Evolutionary conservation across 2,329 filamentous ascomycete genomes (phyloP), one percentile per base, ranked within the genome.

Genomic region (Pseudogymnoascus sp.): DNA sequence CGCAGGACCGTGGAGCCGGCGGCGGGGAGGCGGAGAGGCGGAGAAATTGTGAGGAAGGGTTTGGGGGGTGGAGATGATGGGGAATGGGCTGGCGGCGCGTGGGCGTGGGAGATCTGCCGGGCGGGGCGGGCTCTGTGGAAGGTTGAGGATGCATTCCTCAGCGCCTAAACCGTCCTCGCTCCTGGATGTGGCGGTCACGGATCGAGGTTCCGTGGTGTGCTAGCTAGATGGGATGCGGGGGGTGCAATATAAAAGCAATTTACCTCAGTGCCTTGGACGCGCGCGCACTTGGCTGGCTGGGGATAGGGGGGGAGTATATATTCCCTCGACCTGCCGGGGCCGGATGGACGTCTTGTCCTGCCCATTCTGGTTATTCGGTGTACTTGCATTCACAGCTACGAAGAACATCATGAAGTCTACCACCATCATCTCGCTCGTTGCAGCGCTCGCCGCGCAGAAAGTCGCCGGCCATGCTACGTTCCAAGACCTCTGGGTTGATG

Each of bases 401-500:
- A 33, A 33, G 9, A 33, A 10, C 23, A 50, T 28, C 44, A 65
- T 67, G 65, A 64, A 60, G 44, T 65, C 64, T 10, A 26, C 31
- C 15, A 28, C 53, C 9, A 36, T 64, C 17, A n/a, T 67, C 40
- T 53, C 62, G 7, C 44, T 61, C 60, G 50, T 63, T 44, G 50
- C 60, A 1, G 63, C 44, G 42, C 59, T 67, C 26, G 62, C 63
- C 26, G 60, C 63, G 3, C 63, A 63, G 23, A 53, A 66, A 21
- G 79, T 75, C 15, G 69, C 76, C 59, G 76, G 75, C 60, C 82
- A 84, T 66, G 79, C 81, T 44, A 79, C 76, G 31, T 83, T 81
- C 73, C 80, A 83, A 66, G 72, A 80, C 13, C 71, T 82, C 36
- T 81, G 78, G 62, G 76, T 82, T 68, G 79, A 82, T 66, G 77